Conservation (phyloP, 352 stramenopile genomes). For the Saprolegnia parasitica region DNA sequence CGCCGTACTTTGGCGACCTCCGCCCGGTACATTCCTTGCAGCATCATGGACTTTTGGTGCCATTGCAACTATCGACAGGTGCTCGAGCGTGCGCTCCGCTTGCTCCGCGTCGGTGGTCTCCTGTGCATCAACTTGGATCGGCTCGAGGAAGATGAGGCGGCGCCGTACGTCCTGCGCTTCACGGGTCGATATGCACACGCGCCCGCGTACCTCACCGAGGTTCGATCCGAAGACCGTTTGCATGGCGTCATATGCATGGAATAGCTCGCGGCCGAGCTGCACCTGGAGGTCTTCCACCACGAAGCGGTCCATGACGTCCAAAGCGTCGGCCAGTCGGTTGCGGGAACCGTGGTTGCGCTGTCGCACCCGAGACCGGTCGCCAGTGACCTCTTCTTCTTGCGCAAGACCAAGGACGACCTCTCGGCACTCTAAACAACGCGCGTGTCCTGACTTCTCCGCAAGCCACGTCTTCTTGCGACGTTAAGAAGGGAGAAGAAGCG, state of each 20-base stretch:
- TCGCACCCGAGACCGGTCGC: neutral
- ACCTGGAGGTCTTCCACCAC: neutral
- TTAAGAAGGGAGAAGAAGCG: too few species aligned
- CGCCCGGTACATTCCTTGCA: neutral
- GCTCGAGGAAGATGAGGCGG: neutral
- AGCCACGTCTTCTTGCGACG: too few species aligned
- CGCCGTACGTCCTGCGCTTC: constrained; percentile 8
- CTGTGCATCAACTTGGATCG: constrained; percentile 4
- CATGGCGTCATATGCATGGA: neutral
- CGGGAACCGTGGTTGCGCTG: neutral
- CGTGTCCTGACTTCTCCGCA: neutral
- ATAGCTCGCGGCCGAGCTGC: neutral
- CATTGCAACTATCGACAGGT: neutral
- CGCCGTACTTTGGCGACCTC: constrained; percentile 20
- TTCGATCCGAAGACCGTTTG: neutral
- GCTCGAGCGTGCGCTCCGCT: constrained; percentile 5
- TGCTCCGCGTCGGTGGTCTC: neutral
- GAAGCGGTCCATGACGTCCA: neutral
- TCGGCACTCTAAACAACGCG: neutral
- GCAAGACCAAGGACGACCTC: neutral
- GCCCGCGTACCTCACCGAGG: constrained; percentile 5
- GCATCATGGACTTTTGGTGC: neutral
- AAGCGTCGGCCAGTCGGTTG: neutral
- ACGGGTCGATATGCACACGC: constrained; percentile 4
- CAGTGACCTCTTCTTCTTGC: neutral